phyloP scores from a whole-genome alignment of 2,329 filamentous ascomycete species.

The Colletotrichum musicola region DNA sequence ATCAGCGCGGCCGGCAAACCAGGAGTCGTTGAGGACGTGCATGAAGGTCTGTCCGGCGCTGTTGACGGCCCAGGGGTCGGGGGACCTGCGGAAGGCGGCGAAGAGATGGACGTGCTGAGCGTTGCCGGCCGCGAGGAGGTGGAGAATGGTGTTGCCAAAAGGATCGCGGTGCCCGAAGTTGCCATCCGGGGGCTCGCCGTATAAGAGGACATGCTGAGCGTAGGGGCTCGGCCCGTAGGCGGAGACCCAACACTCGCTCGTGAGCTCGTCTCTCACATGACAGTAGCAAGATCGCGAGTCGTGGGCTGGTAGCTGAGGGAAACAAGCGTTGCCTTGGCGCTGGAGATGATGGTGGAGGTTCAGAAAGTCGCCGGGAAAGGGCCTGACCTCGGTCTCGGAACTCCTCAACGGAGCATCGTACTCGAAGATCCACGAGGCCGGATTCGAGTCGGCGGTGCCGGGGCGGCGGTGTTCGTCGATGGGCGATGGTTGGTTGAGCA shows the following conservation, averaged over 20 bases:
- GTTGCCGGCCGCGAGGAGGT: slow-evolving; percentile 58
- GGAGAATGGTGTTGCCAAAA: slow-evolving; percentile 63
- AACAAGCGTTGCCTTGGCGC: slow-evolving; percentile 39
- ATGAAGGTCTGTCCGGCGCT: slow-evolving; percentile 63
- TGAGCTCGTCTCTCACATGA: slow-evolving; percentile 43
- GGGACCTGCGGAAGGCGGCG: slow-evolving; percentile 40
- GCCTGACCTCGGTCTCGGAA: slow-evolving; percentile 40
- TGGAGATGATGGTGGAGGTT: slow-evolving; percentile 45
- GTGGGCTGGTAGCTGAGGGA: slow-evolving; percentile 42
- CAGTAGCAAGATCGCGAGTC: slow-evolving; percentile 47
- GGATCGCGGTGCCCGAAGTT: slow-evolving; percentile 46
- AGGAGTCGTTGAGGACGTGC: slow-evolving; percentile 54
- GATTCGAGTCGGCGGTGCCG: slow-evolving; percentile 32
- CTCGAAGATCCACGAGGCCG: slow-evolving; percentile 48
- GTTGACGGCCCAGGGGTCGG: slow-evolving; percentile 47
- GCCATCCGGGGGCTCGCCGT: slow-evolving; percentile 36
- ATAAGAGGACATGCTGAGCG: slow-evolving; percentile 31
- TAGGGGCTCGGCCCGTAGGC: slow-evolving; percentile 41
- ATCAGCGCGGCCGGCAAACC: slow-evolving; percentile 47
- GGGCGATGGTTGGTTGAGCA: slow-evolving; percentile 42
- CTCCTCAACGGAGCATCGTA: slow-evolving; percentile 42
- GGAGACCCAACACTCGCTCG: slow-evolving; percentile 48
- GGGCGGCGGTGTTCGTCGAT: slow-evolving; percentile 41
- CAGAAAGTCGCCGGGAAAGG: slow-evolving; percentile 65
- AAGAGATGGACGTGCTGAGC: slow-evolving; percentile 47